Evolutionary conservation across 75 land plant genomes (phyloP).

Genomic region (Pinus tabuliformis): DNA sequence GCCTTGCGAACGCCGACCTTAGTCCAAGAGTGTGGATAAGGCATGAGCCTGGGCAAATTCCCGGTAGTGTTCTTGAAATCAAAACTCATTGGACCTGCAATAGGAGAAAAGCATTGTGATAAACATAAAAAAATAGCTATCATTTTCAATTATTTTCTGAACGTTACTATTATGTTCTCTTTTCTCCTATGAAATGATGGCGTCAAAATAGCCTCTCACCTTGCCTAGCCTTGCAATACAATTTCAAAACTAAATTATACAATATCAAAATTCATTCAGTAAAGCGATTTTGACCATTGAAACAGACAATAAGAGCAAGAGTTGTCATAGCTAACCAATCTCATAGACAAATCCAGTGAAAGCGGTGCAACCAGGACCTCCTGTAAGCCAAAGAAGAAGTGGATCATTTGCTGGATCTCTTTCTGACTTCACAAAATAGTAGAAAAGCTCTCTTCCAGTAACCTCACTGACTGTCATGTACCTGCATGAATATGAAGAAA

Average conservation of each 20-base stretch:
- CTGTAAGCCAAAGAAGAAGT: slow-evolving; percentile 53
- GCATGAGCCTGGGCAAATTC: slow-evolving; percentile 34
- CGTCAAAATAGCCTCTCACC: too few species aligned
- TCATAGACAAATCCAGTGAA: slow-evolving; percentile 6
- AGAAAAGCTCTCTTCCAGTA: slow-evolving; percentile 10
- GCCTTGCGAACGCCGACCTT: slow-evolving; percentile 30
- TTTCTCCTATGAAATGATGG: too few species aligned
- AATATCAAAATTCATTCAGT: too few species aligned
- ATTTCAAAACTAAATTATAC: too few species aligned
- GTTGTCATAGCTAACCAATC: background rate
- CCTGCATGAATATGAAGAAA: slow-evolving; percentile 16
- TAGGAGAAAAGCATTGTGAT: background rate
- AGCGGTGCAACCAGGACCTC: slow-evolving; percentile 63
- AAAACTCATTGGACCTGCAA: slow-evolving; percentile 54
- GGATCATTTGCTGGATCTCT: slow-evolving; percentile 44
- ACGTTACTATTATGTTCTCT: too few species aligned
- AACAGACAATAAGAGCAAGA: too few species aligned
- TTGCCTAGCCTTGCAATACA: too few species aligned
- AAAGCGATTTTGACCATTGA: too few species aligned
- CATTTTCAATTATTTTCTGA: background rate
- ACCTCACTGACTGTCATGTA: slow-evolving; percentile 39
- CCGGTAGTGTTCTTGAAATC: slow-evolving; percentile 21
- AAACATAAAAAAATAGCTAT: background rate
- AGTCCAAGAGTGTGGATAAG: slow-evolving; percentile 53
- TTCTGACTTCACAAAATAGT: too few species aligned